Evolutionary conservation across 2,329 filamentous ascomycete species (phyloP).

Genomic region (Pestalotiopsis sp.): DNA sequence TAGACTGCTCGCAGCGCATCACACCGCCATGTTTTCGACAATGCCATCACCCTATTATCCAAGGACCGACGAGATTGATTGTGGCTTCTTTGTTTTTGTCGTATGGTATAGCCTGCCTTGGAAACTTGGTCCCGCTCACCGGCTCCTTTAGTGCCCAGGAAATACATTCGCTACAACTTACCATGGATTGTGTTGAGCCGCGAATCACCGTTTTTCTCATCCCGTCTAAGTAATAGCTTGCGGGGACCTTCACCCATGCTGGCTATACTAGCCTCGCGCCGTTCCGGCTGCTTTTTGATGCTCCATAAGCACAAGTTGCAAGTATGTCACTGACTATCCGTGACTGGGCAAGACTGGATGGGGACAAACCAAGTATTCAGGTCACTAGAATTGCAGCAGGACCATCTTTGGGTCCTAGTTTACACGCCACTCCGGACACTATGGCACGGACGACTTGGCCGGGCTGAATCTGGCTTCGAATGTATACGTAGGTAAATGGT

Average conservation of each 20-base stretch:
- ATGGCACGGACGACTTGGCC: constrained; percentile 1
- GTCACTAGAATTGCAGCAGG: not conserved
- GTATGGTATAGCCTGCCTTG: no score
- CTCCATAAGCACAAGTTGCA: no score
- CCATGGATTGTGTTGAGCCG: not conserved
- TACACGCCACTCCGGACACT: not conserved
- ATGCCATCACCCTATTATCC: no score
- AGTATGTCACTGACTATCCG: no score
- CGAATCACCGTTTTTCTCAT: not conserved
- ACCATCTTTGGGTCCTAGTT: not conserved
- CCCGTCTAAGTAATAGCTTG: constrained; percentile 6
- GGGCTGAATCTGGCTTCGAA: not conserved
- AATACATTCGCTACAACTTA: not conserved
- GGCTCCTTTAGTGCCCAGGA: no score
- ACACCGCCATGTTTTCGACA: no score
- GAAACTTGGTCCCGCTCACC: no score
- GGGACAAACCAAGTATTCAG: not conserved
- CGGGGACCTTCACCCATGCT: not conserved
- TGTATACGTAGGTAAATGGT: not conserved
- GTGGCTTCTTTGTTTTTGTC: no score
- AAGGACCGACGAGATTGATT: no score
- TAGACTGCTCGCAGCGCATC: no score
- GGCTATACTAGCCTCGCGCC: not conserved
- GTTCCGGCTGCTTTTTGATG: not conserved
- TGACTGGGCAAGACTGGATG: no score